Evolutionary conservation across 192 early-diverging fungal species (phyloP).

Genomic region (Helicostylum pulchrum): DNA sequence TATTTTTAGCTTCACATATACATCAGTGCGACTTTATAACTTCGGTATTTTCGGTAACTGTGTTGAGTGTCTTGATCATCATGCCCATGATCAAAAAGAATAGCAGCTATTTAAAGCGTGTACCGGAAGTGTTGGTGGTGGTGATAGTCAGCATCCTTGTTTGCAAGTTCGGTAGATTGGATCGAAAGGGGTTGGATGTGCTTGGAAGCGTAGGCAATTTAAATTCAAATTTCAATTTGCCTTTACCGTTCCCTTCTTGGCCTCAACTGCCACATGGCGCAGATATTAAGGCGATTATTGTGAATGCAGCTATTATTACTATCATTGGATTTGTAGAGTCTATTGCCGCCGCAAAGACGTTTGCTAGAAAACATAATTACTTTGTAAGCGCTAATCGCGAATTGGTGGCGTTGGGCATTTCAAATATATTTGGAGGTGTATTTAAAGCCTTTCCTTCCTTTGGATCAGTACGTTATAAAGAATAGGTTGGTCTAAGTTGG

Average conservation of each 20-base stretch:
- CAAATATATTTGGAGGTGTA: constrained; percentile 76
- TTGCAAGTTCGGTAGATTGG: constrained; percentile 61
- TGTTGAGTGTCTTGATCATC: constrained; percentile 48
- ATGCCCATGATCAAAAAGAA: constrained; percentile 48
- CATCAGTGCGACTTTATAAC: constrained; percentile 59
- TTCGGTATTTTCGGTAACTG: constrained; percentile 59
- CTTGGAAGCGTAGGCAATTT: constrained; percentile 68
- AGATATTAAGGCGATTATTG: constrained; percentile 63
- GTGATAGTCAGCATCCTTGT: constrained; percentile 70
- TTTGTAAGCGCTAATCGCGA: constrained; percentile 90
- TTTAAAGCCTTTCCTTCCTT: constrained; percentile 78
- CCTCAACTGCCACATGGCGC: constrained; percentile 53
- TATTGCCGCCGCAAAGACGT: constrained; percentile 88
- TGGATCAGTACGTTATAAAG: constrained; percentile 63
- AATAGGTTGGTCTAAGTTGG: too few relatives aligned
- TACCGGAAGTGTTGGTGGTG: constrained; percentile 87
- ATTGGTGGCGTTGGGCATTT: constrained; percentile 85
- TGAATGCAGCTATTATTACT: constrained; percentile 83
- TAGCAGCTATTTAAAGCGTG: constrained; percentile 55
- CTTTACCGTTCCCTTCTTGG: constrained; percentile 51
- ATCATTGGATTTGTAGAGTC: constrained; percentile 98
- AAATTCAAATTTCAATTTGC: constrained; percentile 13
- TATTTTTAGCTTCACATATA: constrained; percentile 61
- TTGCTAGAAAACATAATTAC: constrained; percentile 87
- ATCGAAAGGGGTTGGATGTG: constrained; percentile 62